Base-by-base conservation (phyloP, 495 filamentous ascomycete genomes). In the Aspergillus haitiensis region DNA sequence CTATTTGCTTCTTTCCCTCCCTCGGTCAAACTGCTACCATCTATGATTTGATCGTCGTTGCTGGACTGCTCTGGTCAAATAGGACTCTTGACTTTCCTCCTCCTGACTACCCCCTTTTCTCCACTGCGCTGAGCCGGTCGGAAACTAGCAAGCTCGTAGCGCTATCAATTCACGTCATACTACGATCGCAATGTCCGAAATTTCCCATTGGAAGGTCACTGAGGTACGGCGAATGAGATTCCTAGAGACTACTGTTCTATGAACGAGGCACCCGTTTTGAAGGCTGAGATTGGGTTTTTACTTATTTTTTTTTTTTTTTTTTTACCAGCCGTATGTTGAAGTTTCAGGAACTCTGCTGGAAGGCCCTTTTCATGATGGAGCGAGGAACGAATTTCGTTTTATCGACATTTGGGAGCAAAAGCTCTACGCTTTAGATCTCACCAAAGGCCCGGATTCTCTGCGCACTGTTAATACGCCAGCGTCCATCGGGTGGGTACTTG, bases 351-450 rank as follows among this genome's bases (percentile, higher is more conserved):
- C 77, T 12, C 80, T 97, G 32, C 89, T 91, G 57, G 92, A 97
- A 76, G 93, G 86, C 2, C 93, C 93, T 12, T 92, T 83, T 76
- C 90, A 88, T 73, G 89, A 94, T 66, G 69, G 78, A 32, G 72
- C 73, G 21, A 86, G 81, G 42, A 82, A 91, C 63, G 84, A 83
- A 59, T 83, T 96, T 40, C 90, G 93, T 62, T 96, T 94, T 72
- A 85, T 96, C 59, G 93, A 98, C 75, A 94, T 96, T 73, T 90
- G 86, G 72, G 83, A 90, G 60, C 80, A 88, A 68, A 84, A 86
- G 61, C 69, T 96, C 42, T 92, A 95, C 75, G 76, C 77, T 35
- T 78, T 97, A 58, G 82, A 91, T 67, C 76, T 94, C n/a, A 74
- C 69, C 36, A 72, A 82, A 57, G 88, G 86, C 5, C 82, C 86